These are phyloP conservation scores for Geranomyces variabilis DNA, from an alignment of 192 early-diverging fungal genomes.

Conservation along the genomic window DNA sequence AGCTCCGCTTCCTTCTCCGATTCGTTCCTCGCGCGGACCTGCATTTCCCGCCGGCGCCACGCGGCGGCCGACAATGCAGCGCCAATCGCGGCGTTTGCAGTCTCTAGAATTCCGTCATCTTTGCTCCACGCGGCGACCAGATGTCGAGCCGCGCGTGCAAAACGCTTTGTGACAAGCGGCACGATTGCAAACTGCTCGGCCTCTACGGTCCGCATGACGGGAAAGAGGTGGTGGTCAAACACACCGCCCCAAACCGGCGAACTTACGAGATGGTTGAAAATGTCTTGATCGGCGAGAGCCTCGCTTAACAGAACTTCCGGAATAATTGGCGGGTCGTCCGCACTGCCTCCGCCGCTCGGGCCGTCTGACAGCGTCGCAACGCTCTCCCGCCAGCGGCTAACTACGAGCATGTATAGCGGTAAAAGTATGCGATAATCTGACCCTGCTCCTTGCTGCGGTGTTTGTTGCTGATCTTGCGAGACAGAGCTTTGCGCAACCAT, in stretches of 20 bases:
- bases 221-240: conserved; percentile 42
- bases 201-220: conserved; percentile 38
- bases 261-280: conserved; percentile 37
- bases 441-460: background rate
- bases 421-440: conserved; percentile 35
- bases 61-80: conserved; percentile 12
- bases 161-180: conserved; percentile 35
- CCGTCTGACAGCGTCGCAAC: conserved; percentile 2
- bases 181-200: conserved; percentile 38
- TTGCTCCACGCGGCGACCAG: conserved; percentile 16
- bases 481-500: conserved; percentile 16
- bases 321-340: conserved; percentile 12
- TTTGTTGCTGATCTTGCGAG: background rate
- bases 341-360: background rate
- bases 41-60: conserved; percentile 24
- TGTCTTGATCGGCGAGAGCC: conserved; percentile 30
- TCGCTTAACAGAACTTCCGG: conserved; percentile 23
- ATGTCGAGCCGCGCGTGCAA: conserved; percentile 21
- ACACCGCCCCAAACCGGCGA: conserved; percentile 37
- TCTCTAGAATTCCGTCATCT: conserved; percentile 23
- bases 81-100: conserved; percentile 4
- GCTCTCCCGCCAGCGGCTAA: conserved; percentile 41
- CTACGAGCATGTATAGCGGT: conserved; percentile 44
- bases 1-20: conserved; percentile 21
- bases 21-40: conserved; percentile 20